A percentile compares a stretch with the other conserved stretches of the same genome.
These are phyloP conservation scores for Gastrolobium villosum DNA, from an alignment of 306 rosid species.

Conservation along the genomic window DNA sequence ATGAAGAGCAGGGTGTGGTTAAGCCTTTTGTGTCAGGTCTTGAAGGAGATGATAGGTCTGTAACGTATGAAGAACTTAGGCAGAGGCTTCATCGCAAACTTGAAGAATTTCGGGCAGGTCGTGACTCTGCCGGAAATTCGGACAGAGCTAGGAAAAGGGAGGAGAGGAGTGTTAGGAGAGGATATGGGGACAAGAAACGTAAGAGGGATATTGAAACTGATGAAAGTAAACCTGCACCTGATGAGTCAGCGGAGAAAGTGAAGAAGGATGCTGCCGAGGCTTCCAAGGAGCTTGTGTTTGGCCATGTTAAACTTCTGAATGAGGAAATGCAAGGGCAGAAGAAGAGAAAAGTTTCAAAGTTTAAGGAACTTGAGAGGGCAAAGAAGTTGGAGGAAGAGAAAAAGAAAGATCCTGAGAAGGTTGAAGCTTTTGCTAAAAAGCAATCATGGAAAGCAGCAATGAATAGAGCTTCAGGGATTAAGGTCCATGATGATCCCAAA, in stretches of 20 bases:
- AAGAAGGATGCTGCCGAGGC: slow-evolving; percentile 77
- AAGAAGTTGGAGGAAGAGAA: slow-evolving; percentile 72
- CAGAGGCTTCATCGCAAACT: slow-evolving; percentile 71
- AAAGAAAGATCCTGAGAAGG: slow-evolving; percentile 84
- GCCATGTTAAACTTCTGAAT: slow-evolving; percentile 72
- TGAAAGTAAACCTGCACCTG: slow-evolving; percentile 42
- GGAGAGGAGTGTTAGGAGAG: slow-evolving; percentile 59
- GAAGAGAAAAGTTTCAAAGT: slow-evolving; percentile 71
- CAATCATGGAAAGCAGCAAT: slow-evolving; percentile 84
- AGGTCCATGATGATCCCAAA: slow-evolving; percentile 89
- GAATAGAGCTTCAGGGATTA: slow-evolving; percentile 80
- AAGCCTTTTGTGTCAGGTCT: slow-evolving; percentile 56
- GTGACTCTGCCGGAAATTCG: slow-evolving; percentile 55
- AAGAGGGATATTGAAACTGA: slow-evolving; percentile 61
- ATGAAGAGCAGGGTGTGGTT: slow-evolving; percentile 51
- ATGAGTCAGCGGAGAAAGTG: slow-evolving; percentile 42
- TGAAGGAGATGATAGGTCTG: slow-evolving; percentile 60
- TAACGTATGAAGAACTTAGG: slow-evolving; percentile 81
- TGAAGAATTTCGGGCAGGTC: slow-evolving; percentile 63
- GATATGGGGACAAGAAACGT: slow-evolving; percentile 56
- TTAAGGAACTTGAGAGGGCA: slow-evolving; percentile 81
- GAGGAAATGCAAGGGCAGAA: slow-evolving; percentile 68
- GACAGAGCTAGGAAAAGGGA: slow-evolving; percentile 62
- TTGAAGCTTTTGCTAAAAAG: slow-evolving; percentile 64
- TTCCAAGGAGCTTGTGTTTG: slow-evolving; percentile 75